Base-by-base conservation (phyloP, 2,329 filamentous ascomycete species). In the Colletotrichum sublineola region DNA sequence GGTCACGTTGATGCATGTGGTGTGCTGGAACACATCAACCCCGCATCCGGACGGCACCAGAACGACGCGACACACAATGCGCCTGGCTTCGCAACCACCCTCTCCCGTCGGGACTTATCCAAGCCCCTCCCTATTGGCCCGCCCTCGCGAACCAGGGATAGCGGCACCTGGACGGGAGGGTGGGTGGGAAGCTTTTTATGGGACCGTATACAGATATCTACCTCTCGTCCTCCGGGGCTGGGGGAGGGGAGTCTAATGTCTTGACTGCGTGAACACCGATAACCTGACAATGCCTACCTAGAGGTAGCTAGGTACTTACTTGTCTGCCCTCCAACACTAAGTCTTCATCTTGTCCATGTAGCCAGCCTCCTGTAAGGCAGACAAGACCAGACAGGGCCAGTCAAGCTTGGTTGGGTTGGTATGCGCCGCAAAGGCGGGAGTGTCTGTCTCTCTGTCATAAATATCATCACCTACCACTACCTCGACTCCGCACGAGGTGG, bases 31-130 rank as follows among this genome's bases (percentile, higher is more conserved):
- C 66, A 55, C 60, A 64, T 69, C 38, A 58, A 72, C 69, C 69
- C 69, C 69, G 69, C 66, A 72, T 72, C 60, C 66, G 69, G 60
- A 72, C 66, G 69, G 60, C 66, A 72, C 66, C 66, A 69, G 62
- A 60, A 46, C 66, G 66, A 72, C 69, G 66, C 66, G 58, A 72
- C 66, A 69, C 46, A 61, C 46, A 72, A 72, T 72, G 66, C 69
- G 60, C 60, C 68, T 71, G 65, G 50, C 58, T 46, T 71, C 68
- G 64, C 68, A 71, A 63, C 60, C 60, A 64, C 53, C 33, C 38
- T 53, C 61, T 69, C 53, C 52, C 58, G 46, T 46, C 69, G 38
- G 46, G 24, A 53, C 50, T 29, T 55, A 38, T 46, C 55, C 36
- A 15, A 46, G 18, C 36, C 40, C 66, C 55, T 60, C 40, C 66